Percentiles rank a stretch among this genome's conserved stretches.
These are phyloP conservation scores for Tetracentron sinense DNA, from an alignment of 164 flowering plant genomes.

Conservation along the genomic window DNA sequence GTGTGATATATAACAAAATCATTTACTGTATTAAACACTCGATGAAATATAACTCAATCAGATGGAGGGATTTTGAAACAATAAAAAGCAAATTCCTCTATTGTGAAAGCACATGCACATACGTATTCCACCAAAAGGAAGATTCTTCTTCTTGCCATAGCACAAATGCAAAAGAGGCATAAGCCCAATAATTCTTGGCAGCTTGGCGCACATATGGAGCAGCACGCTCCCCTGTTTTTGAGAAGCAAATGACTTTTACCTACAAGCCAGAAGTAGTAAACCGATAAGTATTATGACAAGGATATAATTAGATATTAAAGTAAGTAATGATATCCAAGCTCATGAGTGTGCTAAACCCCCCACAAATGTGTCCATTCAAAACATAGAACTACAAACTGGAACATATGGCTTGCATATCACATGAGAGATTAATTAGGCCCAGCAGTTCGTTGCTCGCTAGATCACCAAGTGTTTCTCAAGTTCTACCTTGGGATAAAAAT, in stretches of 20 bases:
- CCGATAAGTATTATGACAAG: neutral
- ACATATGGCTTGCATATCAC: neutral
- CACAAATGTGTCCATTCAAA: no score
- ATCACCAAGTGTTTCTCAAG: neutral
- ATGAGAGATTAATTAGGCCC: neutral
- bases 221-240: conserved; percentile 90
- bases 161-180: conserved; percentile 81
- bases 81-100: neutral
- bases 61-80: neutral
- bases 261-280: conserved; percentile 16
- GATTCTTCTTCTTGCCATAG: conserved; percentile 85
- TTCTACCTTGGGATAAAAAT: no score
- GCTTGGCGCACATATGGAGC: conserved; percentile 80
- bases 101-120: conserved; percentile 24
- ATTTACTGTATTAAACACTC: neutral
- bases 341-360: no score
- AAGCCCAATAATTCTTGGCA: conserved; percentile 62
- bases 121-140: conserved; percentile 86
- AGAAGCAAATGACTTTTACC: conserved; percentile 86
- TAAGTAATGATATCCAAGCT: no score
- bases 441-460: neutral
- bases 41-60: neutral
- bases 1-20: neutral
- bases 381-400: neutral
- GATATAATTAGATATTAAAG: neutral